Evolutionary conservation across 1,284 basidiomycete species (phyloP), one percentile per base, ranked within the genome.

Genomic region (Irpex sp.): DNA sequence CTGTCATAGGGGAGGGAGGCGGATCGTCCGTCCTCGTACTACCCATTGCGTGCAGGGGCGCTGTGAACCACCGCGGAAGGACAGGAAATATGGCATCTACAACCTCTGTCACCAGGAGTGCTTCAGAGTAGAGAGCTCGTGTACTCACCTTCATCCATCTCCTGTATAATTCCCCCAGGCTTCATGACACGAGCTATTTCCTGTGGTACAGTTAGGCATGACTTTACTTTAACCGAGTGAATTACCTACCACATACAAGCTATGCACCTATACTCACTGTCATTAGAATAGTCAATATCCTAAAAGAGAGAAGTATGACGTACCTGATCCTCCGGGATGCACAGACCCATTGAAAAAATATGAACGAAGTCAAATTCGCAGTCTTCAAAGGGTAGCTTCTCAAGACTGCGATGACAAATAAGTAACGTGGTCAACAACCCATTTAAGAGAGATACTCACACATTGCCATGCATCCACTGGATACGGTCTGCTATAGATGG

Each of bases 361-460:
- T 87, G 88, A n/a, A 91, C 83, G 72, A 86, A 83, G 69, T 91
- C 89, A 63, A 91, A 91, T 66, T 87, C 82, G 62, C 90, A 87
- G 61, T 90, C 89, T 16, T 88, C 87, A 67, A 90, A 91, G 0
- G 89, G 89, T 10, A 91, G 75, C 65, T 80, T 87, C 48, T 87
- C 87, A 65, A 91, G 71, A 72, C 89, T 91, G 64, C 39, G n/a
- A 45, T 12, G 4, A 45, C 12, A 12, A 14, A 12, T 18, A 57
- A 28, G 49, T 51, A 9, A n/a, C 49, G 5, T 19, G 19, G 49
- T 51, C 8, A 19, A 19, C 19, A 9, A 19, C 16, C 16, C 14
- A 51, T 45, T 45, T 12, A 45, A 12, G 14, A 45, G 10, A 28
- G 18, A 16, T 19, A 75, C 84, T 66, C 69, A 90, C 88, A 91